phyloP scores from a whole-genome alignment of 176 grass and related monocot genomes.

The Oropetium thomaeum region DNA sequence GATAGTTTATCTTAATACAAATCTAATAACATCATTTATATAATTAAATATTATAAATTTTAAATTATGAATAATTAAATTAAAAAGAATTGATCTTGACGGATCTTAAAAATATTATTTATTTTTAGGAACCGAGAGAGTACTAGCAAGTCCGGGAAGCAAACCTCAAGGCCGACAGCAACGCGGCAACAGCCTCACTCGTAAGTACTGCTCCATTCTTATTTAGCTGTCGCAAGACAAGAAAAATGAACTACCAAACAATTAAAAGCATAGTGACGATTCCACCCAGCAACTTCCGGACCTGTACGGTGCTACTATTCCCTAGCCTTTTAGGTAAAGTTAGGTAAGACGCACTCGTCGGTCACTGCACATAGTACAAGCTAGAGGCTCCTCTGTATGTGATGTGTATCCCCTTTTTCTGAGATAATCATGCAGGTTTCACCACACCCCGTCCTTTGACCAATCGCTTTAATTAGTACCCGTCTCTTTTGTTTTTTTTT shows the following conservation, averaged over 20 bases:
- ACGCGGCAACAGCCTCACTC: constrained; percentile 15
- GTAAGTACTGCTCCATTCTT: too few relatives aligned
- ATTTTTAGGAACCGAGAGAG: too few relatives aligned
- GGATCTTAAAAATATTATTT: too few relatives aligned
- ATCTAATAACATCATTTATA: too few relatives aligned
- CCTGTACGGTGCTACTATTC: background rate
- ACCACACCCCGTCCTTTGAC: constrained; percentile 14
- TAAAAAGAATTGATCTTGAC: too few relatives aligned
- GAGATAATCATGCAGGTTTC: background rate
- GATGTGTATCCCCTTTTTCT: background rate
- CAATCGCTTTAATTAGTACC: background rate
- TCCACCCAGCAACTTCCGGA: background rate
- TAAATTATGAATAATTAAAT: too few relatives aligned
- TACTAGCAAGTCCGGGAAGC: background rate
- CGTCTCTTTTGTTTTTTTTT: background rate
- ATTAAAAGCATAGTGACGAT: too few relatives aligned
- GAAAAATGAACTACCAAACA: too few relatives aligned
- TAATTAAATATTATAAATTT: too few relatives aligned
- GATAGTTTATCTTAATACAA: too few relatives aligned
- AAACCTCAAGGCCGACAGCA: constrained; percentile 11
- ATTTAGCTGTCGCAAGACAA: too few relatives aligned
- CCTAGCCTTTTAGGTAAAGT: background rate
- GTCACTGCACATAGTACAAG: background rate
- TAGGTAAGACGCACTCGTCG: constrained; percentile 3
- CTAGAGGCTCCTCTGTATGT: background rate